Evolutionary conservation across 1,139 yeast genomes (phyloP).

Genomic region (Candida sp.): DNA sequence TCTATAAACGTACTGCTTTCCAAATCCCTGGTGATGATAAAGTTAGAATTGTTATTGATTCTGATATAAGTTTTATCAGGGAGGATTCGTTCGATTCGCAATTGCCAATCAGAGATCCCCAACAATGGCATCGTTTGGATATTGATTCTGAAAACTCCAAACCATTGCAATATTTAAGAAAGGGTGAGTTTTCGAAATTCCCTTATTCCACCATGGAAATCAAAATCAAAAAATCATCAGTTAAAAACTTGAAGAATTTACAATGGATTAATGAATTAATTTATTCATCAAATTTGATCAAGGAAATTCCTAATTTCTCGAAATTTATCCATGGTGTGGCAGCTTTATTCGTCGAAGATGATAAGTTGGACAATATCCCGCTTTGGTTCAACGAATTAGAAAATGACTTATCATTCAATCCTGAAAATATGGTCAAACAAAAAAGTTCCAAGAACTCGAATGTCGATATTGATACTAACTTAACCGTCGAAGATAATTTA

Average conservation of each 20-base stretch:
- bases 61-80: constrained; percentile 81
- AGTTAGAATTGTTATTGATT: constrained; percentile 84
- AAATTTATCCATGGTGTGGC: constrained; percentile 92
- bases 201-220: constrained; percentile 94
- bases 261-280: constrained; percentile 89
- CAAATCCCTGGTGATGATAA: constrained; percentile 98
- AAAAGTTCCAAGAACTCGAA: constrained; percentile 5
- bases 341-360: constrained; percentile 83
- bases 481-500: constrained; percentile 44
- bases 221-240: constrained; percentile 58
- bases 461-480: constrained; percentile 5
- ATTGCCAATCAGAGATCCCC: constrained; percentile 87
- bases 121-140: constrained; percentile 89
- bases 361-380: constrained; percentile 84
- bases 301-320: constrained; percentile 88
- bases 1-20: constrained; percentile 91
- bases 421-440: constrained; percentile 20
- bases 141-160: constrained; percentile 73
- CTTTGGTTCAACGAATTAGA: constrained; percentile 95
- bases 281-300: constrained; percentile 69
- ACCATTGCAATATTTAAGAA: constrained; percentile 71
- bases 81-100: constrained; percentile 85
- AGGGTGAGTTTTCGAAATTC: constrained; percentile 82
- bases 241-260: constrained; percentile 37
- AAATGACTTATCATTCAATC: constrained; percentile 22